Evolutionary conservation across 2,329 filamentous ascomycete species (phyloP).

Genomic region (Orbilia ellipsospora): DNA sequence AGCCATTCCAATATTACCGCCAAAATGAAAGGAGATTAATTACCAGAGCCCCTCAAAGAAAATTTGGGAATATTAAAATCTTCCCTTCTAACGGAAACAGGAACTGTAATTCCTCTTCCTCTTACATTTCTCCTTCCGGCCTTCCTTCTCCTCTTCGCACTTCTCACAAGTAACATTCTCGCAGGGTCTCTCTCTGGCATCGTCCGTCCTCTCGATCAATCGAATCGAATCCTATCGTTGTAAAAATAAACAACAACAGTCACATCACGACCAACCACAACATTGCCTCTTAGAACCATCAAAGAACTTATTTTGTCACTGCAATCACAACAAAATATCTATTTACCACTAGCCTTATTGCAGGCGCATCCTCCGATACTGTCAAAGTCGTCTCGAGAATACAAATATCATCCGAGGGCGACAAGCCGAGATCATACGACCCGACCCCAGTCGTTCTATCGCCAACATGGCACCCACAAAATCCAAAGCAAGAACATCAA

Average conservation of each 20-base stretch:
- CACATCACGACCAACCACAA: too few species aligned
- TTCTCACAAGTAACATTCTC: neutral
- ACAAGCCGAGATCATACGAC: too few species aligned
- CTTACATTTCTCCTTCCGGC: slow-evolving; percentile 5
- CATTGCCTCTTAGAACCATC: too few species aligned
- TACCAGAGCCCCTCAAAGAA: slow-evolving; percentile 15
- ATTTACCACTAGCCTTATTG: neutral
- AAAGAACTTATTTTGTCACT: too few species aligned
- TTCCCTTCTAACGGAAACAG: slow-evolving; percentile 30
- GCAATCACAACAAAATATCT: too few species aligned
- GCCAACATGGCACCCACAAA: slow-evolving; percentile 48
- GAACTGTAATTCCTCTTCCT: slow-evolving; percentile 34
- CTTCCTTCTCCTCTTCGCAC: slow-evolving; percentile 4
- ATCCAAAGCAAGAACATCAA: slow-evolving; percentile 27
- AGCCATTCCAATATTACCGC: slow-evolving; percentile 50
- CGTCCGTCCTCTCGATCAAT: too few species aligned
- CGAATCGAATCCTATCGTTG: too few species aligned
- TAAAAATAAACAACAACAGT: too few species aligned
- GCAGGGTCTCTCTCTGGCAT: neutral
- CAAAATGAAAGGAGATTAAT: slow-evolving; percentile 17
- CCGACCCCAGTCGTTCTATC: neutral
- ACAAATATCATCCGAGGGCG: too few species aligned
- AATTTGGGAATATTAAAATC: slow-evolving; percentile 17
- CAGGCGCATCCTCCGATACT: neutral
- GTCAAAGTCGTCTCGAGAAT: neutral